These are phyloP conservation scores for Glaciozyma martinii DNA, from an alignment of 768 basidiomycete species.

Conservation along the genomic window DNA sequence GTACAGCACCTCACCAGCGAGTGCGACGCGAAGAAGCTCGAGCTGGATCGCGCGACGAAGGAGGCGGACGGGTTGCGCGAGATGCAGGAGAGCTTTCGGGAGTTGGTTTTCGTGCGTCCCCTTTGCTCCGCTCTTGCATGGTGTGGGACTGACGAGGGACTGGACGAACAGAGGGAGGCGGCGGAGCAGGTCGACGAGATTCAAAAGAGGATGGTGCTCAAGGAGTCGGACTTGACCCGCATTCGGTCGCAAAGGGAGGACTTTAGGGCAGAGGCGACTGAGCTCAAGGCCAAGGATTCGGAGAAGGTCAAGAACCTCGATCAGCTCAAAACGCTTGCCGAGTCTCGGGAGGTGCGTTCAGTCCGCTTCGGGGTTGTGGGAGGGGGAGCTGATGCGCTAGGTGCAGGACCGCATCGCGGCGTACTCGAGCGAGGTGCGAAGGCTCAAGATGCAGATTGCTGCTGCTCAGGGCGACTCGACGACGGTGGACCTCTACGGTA, in stretches of 20 bases:
- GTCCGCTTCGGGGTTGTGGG: constrained; percentile 8
- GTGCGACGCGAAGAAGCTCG: constrained; percentile 43
- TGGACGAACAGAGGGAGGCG: constrained; percentile 36
- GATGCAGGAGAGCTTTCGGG: constrained; percentile 28
- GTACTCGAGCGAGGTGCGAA: constrained; percentile 60
- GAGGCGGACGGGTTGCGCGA: constrained; percentile 36
- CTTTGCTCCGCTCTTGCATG: background rate
- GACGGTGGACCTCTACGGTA: constrained; percentile 50
- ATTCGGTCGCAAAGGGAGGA: constrained; percentile 45
- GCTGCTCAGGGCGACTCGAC: constrained; percentile 63
- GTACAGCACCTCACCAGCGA: constrained; percentile 47
- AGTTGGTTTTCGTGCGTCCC: constrained; percentile 15
- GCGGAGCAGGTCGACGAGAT: constrained; percentile 50
- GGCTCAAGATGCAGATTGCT: constrained; percentile 68
- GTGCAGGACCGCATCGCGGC: constrained; percentile 61
- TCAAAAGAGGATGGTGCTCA: constrained; percentile 34
- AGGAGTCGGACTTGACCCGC: constrained; percentile 40
- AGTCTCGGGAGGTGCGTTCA: constrained; percentile 50
- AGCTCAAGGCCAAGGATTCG: constrained; percentile 58
- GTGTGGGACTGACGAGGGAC: background rate
- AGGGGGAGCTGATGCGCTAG: background rate
- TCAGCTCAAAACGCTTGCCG: constrained; percentile 58
- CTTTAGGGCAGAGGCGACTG: constrained; percentile 58
- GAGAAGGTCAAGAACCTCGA: constrained; percentile 53
- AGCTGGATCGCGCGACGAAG: constrained; percentile 37